These are phyloP conservation scores for Acer yangbiense DNA, from an alignment of 345 rosid genomes.

Conservation along the genomic window DNA sequence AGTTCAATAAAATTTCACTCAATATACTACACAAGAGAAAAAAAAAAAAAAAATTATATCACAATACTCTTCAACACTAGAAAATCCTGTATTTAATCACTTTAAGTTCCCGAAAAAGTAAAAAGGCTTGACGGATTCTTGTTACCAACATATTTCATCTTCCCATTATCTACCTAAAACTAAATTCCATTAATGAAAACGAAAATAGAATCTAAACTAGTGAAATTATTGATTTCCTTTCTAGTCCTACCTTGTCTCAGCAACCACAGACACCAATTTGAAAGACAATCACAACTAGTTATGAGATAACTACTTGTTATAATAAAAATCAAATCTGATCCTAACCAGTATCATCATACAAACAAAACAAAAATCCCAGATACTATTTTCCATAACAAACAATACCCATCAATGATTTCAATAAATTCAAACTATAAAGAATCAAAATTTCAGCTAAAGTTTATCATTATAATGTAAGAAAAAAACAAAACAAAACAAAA, in stretches of 20 bases:
- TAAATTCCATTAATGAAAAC: neutral
- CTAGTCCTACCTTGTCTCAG: neutral
- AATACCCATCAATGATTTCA: slow-evolving; percentile 14
- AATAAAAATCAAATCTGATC: neutral
- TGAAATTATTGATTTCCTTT: neutral
- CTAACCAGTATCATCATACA: slow-evolving; percentile 10
- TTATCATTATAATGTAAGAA: neutral
- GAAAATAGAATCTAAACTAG: neutral
- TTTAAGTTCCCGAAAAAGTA: neutral
- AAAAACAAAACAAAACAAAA: neutral
- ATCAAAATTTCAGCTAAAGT: slow-evolving; percentile 3
- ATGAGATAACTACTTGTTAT: too few species aligned
- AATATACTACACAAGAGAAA: neutral
- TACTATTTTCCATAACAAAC: slow-evolving; percentile 7
- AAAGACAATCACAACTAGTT: neutral
- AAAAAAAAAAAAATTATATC: neutral
- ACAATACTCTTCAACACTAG: neutral
- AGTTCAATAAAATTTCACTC: neutral
- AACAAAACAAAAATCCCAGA: slow-evolving; percentile 21
- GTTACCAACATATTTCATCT: neutral
- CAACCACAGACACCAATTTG: neutral
- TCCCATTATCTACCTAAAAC: neutral
- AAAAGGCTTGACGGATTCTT: neutral
- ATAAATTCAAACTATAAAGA: neutral
- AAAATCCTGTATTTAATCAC: neutral